These are phyloP conservation scores for Pseudogymnoascus sp. DNA, from an alignment of 2,329 filamentous ascomycete genomes.

Conservation along the genomic window DNA sequence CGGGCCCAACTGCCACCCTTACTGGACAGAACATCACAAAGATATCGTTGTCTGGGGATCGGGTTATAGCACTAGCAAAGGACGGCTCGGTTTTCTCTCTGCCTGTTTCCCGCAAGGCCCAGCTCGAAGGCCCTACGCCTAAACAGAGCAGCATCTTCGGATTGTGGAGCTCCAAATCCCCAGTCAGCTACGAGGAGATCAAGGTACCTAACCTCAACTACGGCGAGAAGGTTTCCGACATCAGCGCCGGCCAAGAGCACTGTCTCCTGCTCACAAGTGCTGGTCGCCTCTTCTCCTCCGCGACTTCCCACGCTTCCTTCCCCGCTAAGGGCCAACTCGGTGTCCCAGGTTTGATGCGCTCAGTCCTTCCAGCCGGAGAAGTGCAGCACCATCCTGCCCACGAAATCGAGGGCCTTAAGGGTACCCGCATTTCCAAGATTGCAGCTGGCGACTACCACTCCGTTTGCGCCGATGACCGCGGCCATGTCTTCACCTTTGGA, in stretches of 20 bases:
- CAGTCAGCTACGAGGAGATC: slow-evolving; percentile 64
- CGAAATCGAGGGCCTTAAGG: slow-evolving; percentile 63
- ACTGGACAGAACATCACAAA: slow-evolving; percentile 73
- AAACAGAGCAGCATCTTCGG: slow-evolving; percentile 62
- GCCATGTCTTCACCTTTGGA: slow-evolving; percentile 77
- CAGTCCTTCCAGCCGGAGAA: slow-evolving; percentile 63
- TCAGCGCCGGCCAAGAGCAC: slow-evolving; percentile 77
- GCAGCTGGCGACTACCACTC: slow-evolving; percentile 85
- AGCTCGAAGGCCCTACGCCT: slow-evolving; percentile 53
- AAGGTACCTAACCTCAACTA: slow-evolving; percentile 55
- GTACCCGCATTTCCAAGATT: slow-evolving; percentile 63
- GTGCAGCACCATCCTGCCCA: slow-evolving; percentile 66
- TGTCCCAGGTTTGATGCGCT: slow-evolving; percentile 73
- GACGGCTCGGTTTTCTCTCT: slow-evolving; percentile 77
- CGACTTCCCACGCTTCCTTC: slow-evolving; percentile 67
- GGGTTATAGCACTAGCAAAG: slow-evolving; percentile 69
- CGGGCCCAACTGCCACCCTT: slow-evolving; percentile 61
- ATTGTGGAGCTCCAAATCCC: slow-evolving; percentile 54
- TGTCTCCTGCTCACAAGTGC: slow-evolving; percentile 74
- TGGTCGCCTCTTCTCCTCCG: slow-evolving; percentile 84
- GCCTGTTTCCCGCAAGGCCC: slow-evolving; percentile 66
- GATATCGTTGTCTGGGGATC: slow-evolving; percentile 69
- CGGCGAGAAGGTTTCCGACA: slow-evolving; percentile 64
- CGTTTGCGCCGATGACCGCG: slow-evolving; percentile 64
- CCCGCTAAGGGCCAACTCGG: slow-evolving; percentile 82